phyloP scores from a whole-genome alignment of 2,329 filamentous ascomycete species.

The Nemania sp. region DNA sequence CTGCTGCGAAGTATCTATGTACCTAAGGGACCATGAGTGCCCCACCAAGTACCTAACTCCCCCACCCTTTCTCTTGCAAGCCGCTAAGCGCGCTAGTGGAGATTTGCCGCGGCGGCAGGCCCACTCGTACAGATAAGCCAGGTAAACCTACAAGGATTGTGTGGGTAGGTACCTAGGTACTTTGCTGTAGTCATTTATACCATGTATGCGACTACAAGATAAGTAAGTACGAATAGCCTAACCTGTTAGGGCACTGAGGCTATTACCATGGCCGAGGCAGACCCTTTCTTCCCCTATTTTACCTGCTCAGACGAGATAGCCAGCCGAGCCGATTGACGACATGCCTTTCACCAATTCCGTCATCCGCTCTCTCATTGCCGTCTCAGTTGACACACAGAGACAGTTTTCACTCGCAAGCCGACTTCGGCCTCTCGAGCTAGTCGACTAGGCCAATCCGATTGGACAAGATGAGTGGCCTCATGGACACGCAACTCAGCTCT shows the following conservation, averaged over 20 bases:
- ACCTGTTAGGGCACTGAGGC: neutral
- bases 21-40: no score
- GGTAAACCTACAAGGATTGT: no score
- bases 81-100: no score
- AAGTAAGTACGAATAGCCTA: neutral
- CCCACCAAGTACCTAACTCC: no score
- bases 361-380: slow-evolving; percentile 21
- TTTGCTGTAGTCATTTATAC: neutral
- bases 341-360: slow-evolving; percentile 25
- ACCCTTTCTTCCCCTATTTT: neutral
- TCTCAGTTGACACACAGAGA: slow-evolving; percentile 1
- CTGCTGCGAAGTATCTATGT: no score
- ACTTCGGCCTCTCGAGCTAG: slow-evolving; percentile 13
- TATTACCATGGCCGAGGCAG: neutral
- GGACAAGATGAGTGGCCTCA: slow-evolving; percentile 1
- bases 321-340: slow-evolving; percentile 19
- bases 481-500: slow-evolving; percentile 9
- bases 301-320: neutral
- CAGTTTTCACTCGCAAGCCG: slow-evolving; percentile 7
- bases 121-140: no score
- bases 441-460: slow-evolving; percentile 10
- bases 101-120: no score
- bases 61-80: no score
- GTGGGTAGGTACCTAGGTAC: no score
- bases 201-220: slow-evolving; percentile 11